These are phyloP conservation scores for Solanum microdontum DNA, from an alignment of 257 asterid species.

Conservation along the genomic window DNA sequence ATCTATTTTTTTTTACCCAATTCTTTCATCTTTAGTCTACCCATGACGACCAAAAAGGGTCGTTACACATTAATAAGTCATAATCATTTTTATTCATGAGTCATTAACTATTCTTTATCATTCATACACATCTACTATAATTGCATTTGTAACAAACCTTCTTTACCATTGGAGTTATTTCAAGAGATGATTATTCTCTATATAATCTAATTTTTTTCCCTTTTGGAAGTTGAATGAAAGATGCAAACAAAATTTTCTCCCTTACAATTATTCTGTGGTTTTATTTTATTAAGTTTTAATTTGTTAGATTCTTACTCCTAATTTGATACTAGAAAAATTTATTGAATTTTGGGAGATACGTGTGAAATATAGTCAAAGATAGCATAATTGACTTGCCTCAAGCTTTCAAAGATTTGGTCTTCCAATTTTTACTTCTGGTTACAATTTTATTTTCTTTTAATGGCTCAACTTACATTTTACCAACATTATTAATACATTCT, in stretches of 20 bases:
- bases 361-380: not conserved
- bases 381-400: not conserved
- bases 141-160: not conserved
- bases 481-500: not conserved
- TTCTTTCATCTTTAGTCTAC: not conserved
- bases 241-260: not conserved
- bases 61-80: not conserved
- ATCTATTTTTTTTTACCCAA: not conserved
- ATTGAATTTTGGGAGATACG: not conserved
- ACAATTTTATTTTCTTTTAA: no score
- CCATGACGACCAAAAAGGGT: not conserved
- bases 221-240: not conserved
- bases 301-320: not conserved
- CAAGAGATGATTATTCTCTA: not conserved
- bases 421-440: not conserved
- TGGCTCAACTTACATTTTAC: not conserved
- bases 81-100: not conserved
- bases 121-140: not conserved
- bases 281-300: no score
- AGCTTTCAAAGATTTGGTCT: not conserved
- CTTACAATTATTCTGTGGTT: not conserved
- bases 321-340: no score
- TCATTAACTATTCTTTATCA: not conserved
- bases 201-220: not conserved
- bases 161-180: not conserved